Percentiles rank a stretch among this genome's conserved stretches.
phyloP scores from a whole-genome alignment of 2,329 filamentous ascomycete species.

The Hymenoscyphus linearis region DNA sequence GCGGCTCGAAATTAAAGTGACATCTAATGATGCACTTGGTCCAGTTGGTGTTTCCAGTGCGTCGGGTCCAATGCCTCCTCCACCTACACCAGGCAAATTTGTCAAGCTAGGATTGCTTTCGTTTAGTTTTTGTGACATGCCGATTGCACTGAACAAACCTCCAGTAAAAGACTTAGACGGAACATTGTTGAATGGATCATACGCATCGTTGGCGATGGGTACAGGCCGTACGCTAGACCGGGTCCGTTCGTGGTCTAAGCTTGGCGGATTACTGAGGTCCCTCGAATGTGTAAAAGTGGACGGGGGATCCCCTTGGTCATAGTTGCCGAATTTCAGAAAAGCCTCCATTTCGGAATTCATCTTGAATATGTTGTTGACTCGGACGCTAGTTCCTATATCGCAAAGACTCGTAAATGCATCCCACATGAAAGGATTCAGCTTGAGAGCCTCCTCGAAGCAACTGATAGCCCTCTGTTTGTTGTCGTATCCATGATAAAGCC shows the following conservation, averaged over 20 bases:
- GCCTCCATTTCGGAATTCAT: constrained; percentile 59
- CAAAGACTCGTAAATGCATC: constrained; percentile 88
- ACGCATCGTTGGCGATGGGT: constrained; percentile 24
- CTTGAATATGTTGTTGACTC: constrained; percentile 82
- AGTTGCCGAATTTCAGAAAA: constrained; percentile 35
- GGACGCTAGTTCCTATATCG: constrained; percentile 77
- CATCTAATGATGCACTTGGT: constrained; percentile 39
- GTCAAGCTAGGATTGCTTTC: constrained; percentile 34
- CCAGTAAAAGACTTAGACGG: constrained; percentile 25
- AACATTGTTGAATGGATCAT: constrained; percentile 33
- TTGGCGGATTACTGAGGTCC: constrained; percentile 7
- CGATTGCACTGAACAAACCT: constrained; percentile 30
- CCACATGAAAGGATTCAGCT: constrained; percentile 95
- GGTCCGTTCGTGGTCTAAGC: constrained; percentile 25
- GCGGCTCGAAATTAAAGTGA: constrained; percentile 23
- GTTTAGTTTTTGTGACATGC: constrained; percentile 31
- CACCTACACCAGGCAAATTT: constrained; percentile 29
- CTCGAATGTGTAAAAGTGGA: constrained; percentile 12
- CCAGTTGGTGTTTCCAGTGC: constrained; percentile 59
- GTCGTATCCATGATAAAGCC: constrained; percentile 77
- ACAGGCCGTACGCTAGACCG: constrained; percentile 21
- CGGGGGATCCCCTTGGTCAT: constrained; percentile 22
- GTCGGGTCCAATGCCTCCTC: constrained; percentile 41
- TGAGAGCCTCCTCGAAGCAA: constrained; percentile 83
- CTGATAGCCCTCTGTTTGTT: constrained; percentile 77